phyloP scores from a whole-genome alignment of 768 basidiomycete genomes.

The Tricholoma furcatifolium region DNA sequence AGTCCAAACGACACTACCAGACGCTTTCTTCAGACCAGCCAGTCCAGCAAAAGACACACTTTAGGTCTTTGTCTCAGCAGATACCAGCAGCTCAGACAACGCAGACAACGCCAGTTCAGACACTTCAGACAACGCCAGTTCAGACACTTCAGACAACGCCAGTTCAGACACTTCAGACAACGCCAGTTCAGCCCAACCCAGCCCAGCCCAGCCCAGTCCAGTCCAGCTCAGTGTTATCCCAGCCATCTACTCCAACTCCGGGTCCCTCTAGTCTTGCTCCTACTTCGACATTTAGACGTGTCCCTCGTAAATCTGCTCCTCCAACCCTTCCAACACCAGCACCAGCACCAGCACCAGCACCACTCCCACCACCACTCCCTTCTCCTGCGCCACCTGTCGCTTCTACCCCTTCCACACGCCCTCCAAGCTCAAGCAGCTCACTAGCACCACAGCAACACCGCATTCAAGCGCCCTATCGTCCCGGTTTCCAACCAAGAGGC shows the following conservation, averaged over 20 bases:
- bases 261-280: neutral
- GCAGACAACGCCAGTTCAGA: neutral
- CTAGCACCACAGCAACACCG: constrained; percentile 12
- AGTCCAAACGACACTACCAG: constrained; percentile 6
- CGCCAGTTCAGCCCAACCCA: constrained; percentile 27
- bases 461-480: constrained; percentile 67
- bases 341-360: neutral
- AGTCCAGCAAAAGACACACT: neutral
- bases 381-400: neutral
- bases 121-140: constrained; percentile 27
- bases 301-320: too few species aligned
- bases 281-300: neutral
- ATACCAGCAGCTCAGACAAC: too few species aligned
- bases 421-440: neutral
- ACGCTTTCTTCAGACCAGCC: neutral
- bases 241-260: neutral
- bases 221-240: neutral
- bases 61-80: constrained; percentile 11
- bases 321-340: neutral
- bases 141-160: constrained; percentile 27
- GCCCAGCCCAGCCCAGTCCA: too few species aligned
- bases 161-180: constrained; percentile 19
- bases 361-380: constrained; percentile 1
- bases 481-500: constrained; percentile 93
- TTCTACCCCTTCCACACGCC: neutral